Base-by-base conservation (phyloP, 2,329 filamentous ascomycete species). In the Diplodia scrobiculata region DNA sequence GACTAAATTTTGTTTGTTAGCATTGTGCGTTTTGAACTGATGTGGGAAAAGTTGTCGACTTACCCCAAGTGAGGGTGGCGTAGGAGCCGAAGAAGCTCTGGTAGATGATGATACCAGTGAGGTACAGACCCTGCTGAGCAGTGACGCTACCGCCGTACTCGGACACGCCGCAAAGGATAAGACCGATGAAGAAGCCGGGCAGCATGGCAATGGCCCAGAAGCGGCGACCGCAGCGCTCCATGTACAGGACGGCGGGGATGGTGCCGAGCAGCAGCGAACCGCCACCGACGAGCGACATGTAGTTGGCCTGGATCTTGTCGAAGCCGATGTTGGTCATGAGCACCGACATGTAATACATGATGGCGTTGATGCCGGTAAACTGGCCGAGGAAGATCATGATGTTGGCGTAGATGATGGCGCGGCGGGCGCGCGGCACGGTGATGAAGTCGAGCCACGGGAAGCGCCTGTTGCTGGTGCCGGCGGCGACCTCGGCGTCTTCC, bases 141-240 rank as follows among this genome's bases (percentile, higher is more conserved):
- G 77, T 80, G 0, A 76, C 68, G 4, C 82, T 71, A 7, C 81
- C 73, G 48, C 89, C 82, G 10, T 85, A 83, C 77, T 90, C 90
- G 52, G 84, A 86, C 19, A 82, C 77, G 4, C 88, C 89, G 67
- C 91, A 87, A 27, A 91, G 79, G 10, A 90, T 76, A 0, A 91
- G 80, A 17, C 89, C 89, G 52, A 91, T 73, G 71, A 91, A 89
- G 81, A 91, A 91, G 0, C 88, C 87, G 0, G 88, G 88, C 48
- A 91, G 79, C 85, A 89, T 91, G 4, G 82, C 82, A 68, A 87
- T 89, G 36, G 88, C 89, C 89, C 89, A 91, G 82, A 91, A 91
- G 3, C 89, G 86, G 25, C 89, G 86, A 13, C 89, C 89, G 58
- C 87, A 91, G 2, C 81, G 84, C 72, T 91, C 89, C 89, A 91